phyloP scores from a whole-genome alignment of 495 filamentous ascomycete species.

The Penicillium parvum region DNA sequence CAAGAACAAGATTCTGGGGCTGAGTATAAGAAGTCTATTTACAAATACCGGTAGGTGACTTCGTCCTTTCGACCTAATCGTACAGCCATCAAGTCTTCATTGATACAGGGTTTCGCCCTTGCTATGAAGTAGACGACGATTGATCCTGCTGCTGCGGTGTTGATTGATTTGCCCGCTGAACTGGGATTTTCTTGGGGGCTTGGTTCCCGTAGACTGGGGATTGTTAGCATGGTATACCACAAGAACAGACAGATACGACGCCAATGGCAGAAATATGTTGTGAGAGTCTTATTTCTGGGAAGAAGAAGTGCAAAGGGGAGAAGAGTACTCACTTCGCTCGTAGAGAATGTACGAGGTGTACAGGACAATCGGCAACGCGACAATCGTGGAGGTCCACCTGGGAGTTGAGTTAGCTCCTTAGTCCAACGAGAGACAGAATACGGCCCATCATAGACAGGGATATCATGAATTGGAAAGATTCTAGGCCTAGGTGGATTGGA shows the following conservation, averaged over 20 bases:
- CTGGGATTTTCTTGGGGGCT: constrained; percentile 11
- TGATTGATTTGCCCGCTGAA: not conserved
- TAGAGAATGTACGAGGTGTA: constrained; percentile 27
- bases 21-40: too few relatives aligned
- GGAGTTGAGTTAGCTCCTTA: constrained; percentile 5
- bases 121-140: not conserved
- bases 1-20: too few relatives aligned
- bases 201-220: constrained; percentile 24
- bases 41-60: too few relatives aligned
- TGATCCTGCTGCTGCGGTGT: not conserved
- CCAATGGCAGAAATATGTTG: too few relatives aligned
- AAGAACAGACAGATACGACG: too few relatives aligned
- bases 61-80: too few relatives aligned
- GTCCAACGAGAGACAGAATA: not conserved
- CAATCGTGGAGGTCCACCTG: constrained; percentile 48
- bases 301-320: not conserved
- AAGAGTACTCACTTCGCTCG: constrained; percentile 19
- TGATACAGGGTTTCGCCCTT: too few relatives aligned
- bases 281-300: not conserved
- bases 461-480: not conserved
- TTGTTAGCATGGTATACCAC: too few relatives aligned
- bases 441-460: not conserved
- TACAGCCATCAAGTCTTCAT: too few relatives aligned
- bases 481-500: not conserved
- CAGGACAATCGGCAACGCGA: constrained; percentile 50